phyloP scores from a whole-genome alignment of 2,329 filamentous ascomycete genomes.

The Nemania sp. region DNA sequence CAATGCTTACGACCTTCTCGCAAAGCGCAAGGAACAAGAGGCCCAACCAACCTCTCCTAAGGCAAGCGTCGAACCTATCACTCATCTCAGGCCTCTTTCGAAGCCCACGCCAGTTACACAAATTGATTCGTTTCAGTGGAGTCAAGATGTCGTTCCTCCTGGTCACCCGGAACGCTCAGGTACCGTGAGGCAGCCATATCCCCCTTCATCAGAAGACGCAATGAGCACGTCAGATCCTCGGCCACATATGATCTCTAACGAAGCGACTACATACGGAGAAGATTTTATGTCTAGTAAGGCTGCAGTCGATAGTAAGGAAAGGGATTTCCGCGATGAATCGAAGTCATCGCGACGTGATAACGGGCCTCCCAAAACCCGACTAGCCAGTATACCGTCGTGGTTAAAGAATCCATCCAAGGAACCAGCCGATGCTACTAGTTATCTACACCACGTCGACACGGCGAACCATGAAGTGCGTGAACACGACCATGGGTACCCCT shows the following conservation, averaged over 20 bases:
- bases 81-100: constrained; percentile 23
- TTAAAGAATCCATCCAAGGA: constrained; percentile 34
- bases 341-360: constrained; percentile 5
- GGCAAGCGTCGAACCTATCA: not conserved
- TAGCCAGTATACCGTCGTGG: constrained; percentile 37
- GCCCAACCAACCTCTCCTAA: not conserved
- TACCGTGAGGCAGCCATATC: not conserved
- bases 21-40: not conserved
- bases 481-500: constrained; percentile 15
- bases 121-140: constrained; percentile 22
- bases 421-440: constrained; percentile 30
- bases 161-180: constrained; percentile 18
- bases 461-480: constrained; percentile 17
- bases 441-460: constrained; percentile 31
- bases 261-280: not conserved
- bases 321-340: not conserved
- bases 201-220: not conserved
- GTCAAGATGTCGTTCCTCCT: constrained; percentile 17
- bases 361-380: constrained; percentile 24
- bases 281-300: not conserved
- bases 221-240: not conserved
- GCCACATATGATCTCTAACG: not conserved
- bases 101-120: constrained; percentile 20
- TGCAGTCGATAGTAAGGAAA: not conserved
- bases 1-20: constrained; percentile 16